Conservation (phyloP, 495 filamentous ascomycete species). For the Neurospora sp. region DNA sequence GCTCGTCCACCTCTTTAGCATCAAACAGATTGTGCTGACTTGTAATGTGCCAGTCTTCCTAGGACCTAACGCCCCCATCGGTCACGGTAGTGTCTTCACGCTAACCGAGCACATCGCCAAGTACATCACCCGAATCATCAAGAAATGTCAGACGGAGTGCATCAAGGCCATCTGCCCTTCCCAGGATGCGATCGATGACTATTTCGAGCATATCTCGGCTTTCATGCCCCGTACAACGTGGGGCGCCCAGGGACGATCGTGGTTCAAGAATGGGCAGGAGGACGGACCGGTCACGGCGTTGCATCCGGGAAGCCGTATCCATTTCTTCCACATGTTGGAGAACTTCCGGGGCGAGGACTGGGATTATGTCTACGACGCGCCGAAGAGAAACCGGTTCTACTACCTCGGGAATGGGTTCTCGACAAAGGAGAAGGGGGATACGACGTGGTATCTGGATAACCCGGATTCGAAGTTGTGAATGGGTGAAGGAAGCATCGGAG, state of each 20-base stretch:
- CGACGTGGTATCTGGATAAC: conserved; percentile 35
- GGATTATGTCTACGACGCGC: conserved; percentile 31
- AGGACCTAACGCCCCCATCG: conserved; percentile 40
- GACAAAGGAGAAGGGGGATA: conserved; percentile 28
- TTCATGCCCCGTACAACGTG: conserved; percentile 43
- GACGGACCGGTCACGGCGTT: conserved; percentile 40
- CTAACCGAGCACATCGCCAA: conserved; percentile 36
- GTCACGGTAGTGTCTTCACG: conserved; percentile 40
- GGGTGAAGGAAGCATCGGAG: neutral
- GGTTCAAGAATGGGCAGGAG: conserved; percentile 37
- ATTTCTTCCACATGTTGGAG: conserved; percentile 44
- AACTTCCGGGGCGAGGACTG: conserved; percentile 40
- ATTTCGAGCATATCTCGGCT: conserved; percentile 30
- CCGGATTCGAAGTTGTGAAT: conserved; percentile 2
- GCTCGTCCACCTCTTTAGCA: neutral
- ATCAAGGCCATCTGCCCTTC: conserved; percentile 32
- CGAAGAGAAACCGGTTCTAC: conserved; percentile 28
- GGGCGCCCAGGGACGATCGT: conserved; percentile 33
- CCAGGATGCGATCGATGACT: conserved; percentile 34
- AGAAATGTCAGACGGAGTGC: conserved; percentile 36
- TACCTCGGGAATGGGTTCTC: conserved; percentile 44
- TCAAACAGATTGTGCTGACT: conserved; percentile 8
- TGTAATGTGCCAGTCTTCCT: conserved; percentile 26
- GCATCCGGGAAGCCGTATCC: conserved; percentile 40
- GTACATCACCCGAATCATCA: conserved; percentile 34